phyloP scores from a whole-genome alignment of 2,329 filamentous ascomycete species.

The Colletotrichum sp. region DNA sequence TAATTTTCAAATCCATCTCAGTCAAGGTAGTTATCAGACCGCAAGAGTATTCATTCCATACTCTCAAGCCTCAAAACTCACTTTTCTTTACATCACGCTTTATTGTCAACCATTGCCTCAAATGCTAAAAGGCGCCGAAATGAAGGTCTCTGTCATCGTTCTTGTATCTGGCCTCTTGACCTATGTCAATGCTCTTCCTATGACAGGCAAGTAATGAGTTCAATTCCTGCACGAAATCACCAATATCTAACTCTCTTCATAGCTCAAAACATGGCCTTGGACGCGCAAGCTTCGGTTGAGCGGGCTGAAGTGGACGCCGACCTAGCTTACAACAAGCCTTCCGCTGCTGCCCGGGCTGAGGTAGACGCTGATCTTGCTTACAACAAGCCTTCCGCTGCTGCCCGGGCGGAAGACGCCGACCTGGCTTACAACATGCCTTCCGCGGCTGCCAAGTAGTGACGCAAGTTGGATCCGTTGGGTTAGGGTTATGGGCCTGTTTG shows the following conservation, averaged over 20 bases:
- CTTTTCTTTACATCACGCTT: rapidly evolving
- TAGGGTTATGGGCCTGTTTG: neutral
- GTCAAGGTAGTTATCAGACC: neutral
- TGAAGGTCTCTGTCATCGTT: neutral
- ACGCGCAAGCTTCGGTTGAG: too few species aligned
- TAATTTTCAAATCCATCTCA: neutral
- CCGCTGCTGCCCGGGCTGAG: too few species aligned
- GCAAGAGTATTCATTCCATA: neutral
- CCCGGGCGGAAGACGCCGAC: too few species aligned
- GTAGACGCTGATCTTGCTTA: neutral
- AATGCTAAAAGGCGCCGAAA: neutral
- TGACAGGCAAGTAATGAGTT: neutral
- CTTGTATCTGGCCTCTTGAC: neutral
- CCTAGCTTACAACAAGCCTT: neutral
- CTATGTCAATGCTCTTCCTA: neutral
- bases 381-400: neutral
- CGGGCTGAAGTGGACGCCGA: neutral
- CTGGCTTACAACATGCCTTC: neutral
- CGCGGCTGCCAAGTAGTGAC: neutral
- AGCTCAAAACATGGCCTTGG: neutral
- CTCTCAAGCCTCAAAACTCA: neutral
- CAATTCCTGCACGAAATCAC: rapidly evolving
- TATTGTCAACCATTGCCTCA: neutral
- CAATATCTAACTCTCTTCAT: rapidly evolving
- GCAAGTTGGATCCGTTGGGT: neutral